Evolutionary conservation across 768 basidiomycete genomes (phyloP), one percentile per base, ranked within the genome.

Genomic region (Boletus pseudopeckii): DNA sequence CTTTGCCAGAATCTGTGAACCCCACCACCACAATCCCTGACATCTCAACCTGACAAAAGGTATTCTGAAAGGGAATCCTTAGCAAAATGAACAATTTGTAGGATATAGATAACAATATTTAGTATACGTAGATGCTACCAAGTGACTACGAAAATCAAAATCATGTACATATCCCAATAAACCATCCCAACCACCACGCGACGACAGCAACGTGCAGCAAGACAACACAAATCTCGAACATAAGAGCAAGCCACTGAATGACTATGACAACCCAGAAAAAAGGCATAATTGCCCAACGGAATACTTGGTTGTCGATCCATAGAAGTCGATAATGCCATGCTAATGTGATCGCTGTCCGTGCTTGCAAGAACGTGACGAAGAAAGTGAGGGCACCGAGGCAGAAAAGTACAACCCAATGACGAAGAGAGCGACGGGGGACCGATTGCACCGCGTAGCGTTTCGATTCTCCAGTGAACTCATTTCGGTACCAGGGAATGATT

Each of bases 111-210:
- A 55, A 45, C 24, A 30, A 61, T 53, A 60, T 32, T 26, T 26
- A 26, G 24, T 60, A 45, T 55, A 47, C 32, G 34, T 56, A 54
- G 52, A 52, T 53, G 44, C 1, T n/a, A 30, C 44, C 26, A 8
- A 37, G 30, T 33, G 34, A 50, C 7, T 32, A 10, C 11, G 34
- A 44, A 45, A 40, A 51, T 69, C 62, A 44, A 45, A 40, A 51
- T 69, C 62, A 79, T 41, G 72, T 67, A 54, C 74, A 70, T 55
- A 89, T 58, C 39, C 79, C 79, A 40, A 88, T 64, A 26, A 74
- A 75, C 88, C 89, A 91, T 24, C 86, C 87, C 51, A 80, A 63
- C 89, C 89, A 91, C 88, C 89, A 91, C 9, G 75, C 62, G 39
- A 84, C 71, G 20, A 86, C 79, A 5, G 77, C 81, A 38, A 83